These are phyloP conservation scores for Fagus crenata DNA, from an alignment of 306 rosid species.

Conservation along the genomic window DNA sequence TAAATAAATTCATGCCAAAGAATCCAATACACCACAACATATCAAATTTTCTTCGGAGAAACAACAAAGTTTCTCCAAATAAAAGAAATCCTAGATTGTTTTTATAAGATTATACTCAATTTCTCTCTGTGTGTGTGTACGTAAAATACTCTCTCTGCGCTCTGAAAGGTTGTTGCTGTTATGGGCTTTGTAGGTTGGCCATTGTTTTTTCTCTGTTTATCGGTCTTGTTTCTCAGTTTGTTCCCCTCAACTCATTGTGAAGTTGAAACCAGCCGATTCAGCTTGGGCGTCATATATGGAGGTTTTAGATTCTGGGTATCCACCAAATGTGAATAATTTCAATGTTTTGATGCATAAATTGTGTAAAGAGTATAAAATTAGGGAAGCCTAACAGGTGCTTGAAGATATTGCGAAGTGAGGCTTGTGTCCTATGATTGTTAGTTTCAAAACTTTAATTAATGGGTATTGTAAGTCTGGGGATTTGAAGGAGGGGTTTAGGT, in stretches of 20 bases:
- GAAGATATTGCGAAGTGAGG: conserved; percentile 64
- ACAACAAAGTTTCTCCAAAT: conserved; percentile 6
- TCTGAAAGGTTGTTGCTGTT: conserved; percentile 8
- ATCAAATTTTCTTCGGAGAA: background rate
- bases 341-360: conserved; percentile 71
- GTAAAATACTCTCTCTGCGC: background rate
- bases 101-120: background rate
- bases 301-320: conserved; percentile 64
- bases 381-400: conserved; percentile 52
- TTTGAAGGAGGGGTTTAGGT: too few species aligned
- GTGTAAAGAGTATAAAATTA: conserved; percentile 51
- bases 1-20: conserved; percentile 29
- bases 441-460: conserved; percentile 55
- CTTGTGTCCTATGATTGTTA: conserved; percentile 60
- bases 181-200: conserved; percentile 2
- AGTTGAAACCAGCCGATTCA: conserved; percentile 27
- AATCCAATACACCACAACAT: background rate
- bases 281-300: conserved; percentile 61
- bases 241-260: conserved; percentile 23
- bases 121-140: conserved; percentile 3
- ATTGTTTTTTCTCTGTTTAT: too few species aligned
- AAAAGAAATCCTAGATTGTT: conserved; percentile 41
- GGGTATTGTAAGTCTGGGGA: too few species aligned
- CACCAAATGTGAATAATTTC: conserved; percentile 53
- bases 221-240: too few species aligned